Conservation (phyloP, 345 rosid species). For the Cardamine occulta region DNA sequence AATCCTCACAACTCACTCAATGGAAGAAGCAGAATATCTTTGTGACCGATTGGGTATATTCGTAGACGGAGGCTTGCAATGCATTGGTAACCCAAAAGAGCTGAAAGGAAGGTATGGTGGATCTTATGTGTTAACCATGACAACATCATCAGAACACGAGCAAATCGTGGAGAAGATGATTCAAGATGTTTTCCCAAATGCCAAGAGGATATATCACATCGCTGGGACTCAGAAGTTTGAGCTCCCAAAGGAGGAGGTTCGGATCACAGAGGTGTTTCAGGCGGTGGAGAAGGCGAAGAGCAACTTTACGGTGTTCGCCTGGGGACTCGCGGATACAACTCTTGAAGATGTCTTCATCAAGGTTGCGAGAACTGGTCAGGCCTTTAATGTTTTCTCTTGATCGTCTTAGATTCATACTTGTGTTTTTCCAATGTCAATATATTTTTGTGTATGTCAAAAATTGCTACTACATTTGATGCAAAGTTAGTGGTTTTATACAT, state of each 20-base stretch:
- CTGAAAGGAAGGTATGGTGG: slow-evolving; percentile 89
- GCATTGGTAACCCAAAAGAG: slow-evolving; percentile 94
- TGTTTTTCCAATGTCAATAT: slow-evolving; percentile 17
- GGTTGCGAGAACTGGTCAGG: slow-evolving; percentile 67
- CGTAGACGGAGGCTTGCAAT: slow-evolving; percentile 85
- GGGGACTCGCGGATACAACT: slow-evolving; percentile 96
- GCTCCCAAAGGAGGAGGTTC: slow-evolving; percentile 79
- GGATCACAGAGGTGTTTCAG: slow-evolving; percentile 70
- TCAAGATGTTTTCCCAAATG: slow-evolving; percentile 61
- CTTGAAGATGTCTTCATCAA: slow-evolving; percentile 98
- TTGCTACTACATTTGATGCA: slow-evolving; percentile 10
- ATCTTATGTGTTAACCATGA: slow-evolving; percentile 82
- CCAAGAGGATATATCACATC: slow-evolving; percentile 74
- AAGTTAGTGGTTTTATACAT: slow-evolving; percentile 1
- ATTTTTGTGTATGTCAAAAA: slow-evolving; percentile 3
- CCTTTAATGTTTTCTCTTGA: slow-evolving; percentile 59
- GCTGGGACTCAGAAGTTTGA: slow-evolving; percentile 97
- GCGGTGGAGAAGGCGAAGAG: slow-evolving; percentile 86
- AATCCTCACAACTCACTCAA: slow-evolving; percentile 92
- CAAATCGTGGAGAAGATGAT: slow-evolving; percentile 70
- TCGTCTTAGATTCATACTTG: slow-evolving; percentile 7
- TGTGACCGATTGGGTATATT: slow-evolving; percentile 92
- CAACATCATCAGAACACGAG: slow-evolving; percentile 67
- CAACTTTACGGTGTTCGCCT: slow-evolving; percentile 75
- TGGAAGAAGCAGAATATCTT: slow-evolving; percentile 96